Evolutionary conservation across 1,284 basidiomycete species (phyloP).

Genomic region (Austroboletus novae-zelandiae): DNA sequence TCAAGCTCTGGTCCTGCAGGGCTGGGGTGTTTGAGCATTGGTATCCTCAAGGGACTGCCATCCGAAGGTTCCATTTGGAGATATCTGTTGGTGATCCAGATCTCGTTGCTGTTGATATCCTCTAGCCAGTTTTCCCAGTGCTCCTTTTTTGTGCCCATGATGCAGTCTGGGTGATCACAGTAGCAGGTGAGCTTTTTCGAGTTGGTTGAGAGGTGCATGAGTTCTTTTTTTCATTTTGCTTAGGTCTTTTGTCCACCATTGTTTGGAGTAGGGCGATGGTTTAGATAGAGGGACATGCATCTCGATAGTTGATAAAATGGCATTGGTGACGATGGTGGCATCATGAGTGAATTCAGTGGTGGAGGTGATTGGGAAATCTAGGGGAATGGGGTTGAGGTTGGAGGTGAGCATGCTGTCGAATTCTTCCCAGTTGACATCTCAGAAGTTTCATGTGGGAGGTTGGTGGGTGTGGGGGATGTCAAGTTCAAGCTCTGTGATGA

Average conservation of each 20-base stretch:
- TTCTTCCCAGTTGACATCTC: neutral
- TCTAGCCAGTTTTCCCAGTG: constrained; percentile 29
- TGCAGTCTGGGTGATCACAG: constrained; percentile 1
- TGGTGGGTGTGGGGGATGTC: neutral
- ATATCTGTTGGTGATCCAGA: neutral
- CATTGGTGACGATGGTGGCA: neutral
- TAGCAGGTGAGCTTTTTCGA: too few species aligned
- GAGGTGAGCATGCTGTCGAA: neutral
- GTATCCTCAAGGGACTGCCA: too few species aligned
- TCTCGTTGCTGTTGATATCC: neutral
- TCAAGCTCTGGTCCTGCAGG: too few species aligned
- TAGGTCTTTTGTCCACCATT: too few species aligned
- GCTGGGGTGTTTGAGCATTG: too few species aligned
- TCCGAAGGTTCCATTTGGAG: too few species aligned
- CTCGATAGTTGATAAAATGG: neutral
- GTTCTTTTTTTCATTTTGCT: too few species aligned
- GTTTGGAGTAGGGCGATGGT: too few species aligned
- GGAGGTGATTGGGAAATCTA: neutral
- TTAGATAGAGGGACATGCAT: constrained; percentile 19
- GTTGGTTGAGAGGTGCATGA: too few species aligned
- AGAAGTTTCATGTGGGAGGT: neutral
- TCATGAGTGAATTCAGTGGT: constrained; percentile 9
- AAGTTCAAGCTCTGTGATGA: constrained; percentile 1
- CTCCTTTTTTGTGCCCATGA: constrained; percentile 27
- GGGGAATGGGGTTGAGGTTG: neutral